A percentile compares a stretch with the other conserved stretches of the same genome.
phyloP scores from a whole-genome alignment of 805 yeast species.

The Hanseniaspora hatyaiensis region DNA sequence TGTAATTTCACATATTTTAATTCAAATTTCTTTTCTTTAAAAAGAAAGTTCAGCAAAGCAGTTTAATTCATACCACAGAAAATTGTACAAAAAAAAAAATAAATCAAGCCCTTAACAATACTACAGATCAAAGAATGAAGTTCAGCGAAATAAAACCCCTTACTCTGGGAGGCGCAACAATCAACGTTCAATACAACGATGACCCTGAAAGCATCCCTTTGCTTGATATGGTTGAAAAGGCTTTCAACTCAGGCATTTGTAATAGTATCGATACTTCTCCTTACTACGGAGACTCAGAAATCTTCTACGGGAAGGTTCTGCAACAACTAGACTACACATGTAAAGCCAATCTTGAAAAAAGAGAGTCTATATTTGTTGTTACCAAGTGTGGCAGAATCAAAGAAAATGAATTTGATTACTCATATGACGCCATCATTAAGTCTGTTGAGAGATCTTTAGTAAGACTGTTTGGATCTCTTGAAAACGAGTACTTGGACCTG shows the following conservation, averaged over 20 bases:
- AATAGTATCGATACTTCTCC: conserved; percentile 85
- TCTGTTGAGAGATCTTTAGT: conserved; percentile 58
- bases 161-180: conserved; percentile 78
- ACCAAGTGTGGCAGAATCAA: conserved; percentile 77
- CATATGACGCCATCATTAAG: conserved; percentile 44
- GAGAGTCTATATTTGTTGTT: conserved; percentile 58
- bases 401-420: conserved; percentile 63
- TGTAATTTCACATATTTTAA: no score
- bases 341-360: conserved; percentile 32
- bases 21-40: no score
- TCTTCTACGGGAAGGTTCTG: conserved; percentile 57
- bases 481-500: conserved; percentile 51
- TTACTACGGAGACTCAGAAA: conserved; percentile 83
- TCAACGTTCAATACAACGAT: conserved; percentile 66
- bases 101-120: no score
- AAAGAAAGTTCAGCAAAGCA: no score
- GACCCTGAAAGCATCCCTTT: conserved; percentile 54
- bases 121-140: conserved; percentile 6
- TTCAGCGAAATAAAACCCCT: conserved; percentile 31
- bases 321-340: conserved; percentile 20
- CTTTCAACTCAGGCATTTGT: conserved; percentile 51
- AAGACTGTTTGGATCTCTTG: conserved; percentile 34
- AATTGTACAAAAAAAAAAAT: no score
- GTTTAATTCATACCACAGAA: no score
- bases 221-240: conserved; percentile 43